phyloP scores from a whole-genome alignment of 257 asterid species.

The Salvia splendens region DNA sequence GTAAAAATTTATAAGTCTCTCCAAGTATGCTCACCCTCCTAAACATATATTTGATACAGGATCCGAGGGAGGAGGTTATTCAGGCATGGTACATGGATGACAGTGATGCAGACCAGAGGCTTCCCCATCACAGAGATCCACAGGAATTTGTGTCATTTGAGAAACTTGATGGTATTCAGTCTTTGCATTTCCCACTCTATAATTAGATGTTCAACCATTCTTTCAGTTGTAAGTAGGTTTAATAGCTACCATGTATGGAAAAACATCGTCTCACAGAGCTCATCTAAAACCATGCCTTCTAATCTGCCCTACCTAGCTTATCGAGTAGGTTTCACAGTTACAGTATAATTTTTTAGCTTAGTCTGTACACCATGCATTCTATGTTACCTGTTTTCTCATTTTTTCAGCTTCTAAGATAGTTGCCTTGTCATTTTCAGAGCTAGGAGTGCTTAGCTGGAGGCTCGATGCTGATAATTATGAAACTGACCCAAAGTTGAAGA shows the following conservation, averaged over 20 bases:
- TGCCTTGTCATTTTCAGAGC: constrained; percentile 47
- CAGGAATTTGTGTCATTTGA: constrained; percentile 78
- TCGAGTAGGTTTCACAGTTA: not conserved
- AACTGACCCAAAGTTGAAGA: constrained; percentile 83
- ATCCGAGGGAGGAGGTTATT: constrained; percentile 63
- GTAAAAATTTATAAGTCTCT: not conserved
- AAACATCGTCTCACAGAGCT: not conserved
- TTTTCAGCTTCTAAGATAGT: constrained; percentile 22
- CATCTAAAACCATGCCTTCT: not conserved
- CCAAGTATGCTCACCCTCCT: not conserved
- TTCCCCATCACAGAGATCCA: constrained; percentile 87
- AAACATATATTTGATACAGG: constrained; percentile 49
- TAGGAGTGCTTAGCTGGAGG: constrained; percentile 95
- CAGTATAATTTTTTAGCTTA: not conserved
- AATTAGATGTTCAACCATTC: not conserved
- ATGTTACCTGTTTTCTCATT: constrained; percentile 1
- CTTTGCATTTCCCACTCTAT: not conserved
- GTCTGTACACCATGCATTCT: constrained; percentile 10
- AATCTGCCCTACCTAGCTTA: not conserved
- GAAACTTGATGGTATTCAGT: constrained; percentile 71
- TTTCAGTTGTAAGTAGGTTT: constrained; percentile 1
- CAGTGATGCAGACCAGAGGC: constrained; percentile 84
- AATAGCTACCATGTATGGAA: not conserved
- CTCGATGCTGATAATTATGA: constrained; percentile 89
- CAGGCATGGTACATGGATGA: constrained; percentile 99